phyloP scores from a whole-genome alignment of 2,329 filamentous ascomycete species.

The Paecilomyces variotii region DNA sequence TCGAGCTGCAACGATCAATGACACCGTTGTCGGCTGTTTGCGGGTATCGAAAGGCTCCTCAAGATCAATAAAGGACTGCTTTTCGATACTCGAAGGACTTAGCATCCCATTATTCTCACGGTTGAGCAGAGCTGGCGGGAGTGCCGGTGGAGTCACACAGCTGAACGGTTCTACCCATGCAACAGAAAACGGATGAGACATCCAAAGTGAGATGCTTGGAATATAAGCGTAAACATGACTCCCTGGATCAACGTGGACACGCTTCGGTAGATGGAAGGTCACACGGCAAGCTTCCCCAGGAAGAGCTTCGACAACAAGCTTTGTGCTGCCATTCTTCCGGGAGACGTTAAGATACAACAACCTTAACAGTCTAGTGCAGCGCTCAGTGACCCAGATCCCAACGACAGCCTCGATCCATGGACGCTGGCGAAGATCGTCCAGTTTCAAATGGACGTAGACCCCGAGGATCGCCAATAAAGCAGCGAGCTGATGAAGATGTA shows the following conservation, averaged over 20 bases:
- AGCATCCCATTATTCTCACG: constrained; percentile 9
- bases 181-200: constrained; percentile 43
- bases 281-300: constrained; percentile 53
- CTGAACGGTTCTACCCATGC: constrained; percentile 36
- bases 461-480: constrained; percentile 37
- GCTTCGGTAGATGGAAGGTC: constrained; percentile 51
- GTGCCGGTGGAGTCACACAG: constrained; percentile 14
- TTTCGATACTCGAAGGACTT: constrained; percentile 23
- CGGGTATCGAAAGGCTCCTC: constrained; percentile 12
- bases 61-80: constrained; percentile 18
- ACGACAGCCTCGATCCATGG: constrained; percentile 31
- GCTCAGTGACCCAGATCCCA: constrained; percentile 34
- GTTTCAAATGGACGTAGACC: constrained; percentile 36
- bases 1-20: constrained; percentile 52
- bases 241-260: constrained; percentile 47
- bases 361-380: constrained; percentile 39
- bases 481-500: constrained; percentile 40
- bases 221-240: constrained; percentile 56
- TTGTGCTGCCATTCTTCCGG: constrained; percentile 40
- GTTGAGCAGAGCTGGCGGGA: constrained; percentile 12
- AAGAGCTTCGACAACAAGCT: constrained; percentile 50
- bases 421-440: constrained; percentile 35
- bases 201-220: constrained; percentile 41
- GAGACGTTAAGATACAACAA: constrained; percentile 49
- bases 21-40: constrained; percentile 36